phyloP scores from a whole-genome alignment of 495 filamentous ascomycete species.

The Penicillium pulvis region DNA sequence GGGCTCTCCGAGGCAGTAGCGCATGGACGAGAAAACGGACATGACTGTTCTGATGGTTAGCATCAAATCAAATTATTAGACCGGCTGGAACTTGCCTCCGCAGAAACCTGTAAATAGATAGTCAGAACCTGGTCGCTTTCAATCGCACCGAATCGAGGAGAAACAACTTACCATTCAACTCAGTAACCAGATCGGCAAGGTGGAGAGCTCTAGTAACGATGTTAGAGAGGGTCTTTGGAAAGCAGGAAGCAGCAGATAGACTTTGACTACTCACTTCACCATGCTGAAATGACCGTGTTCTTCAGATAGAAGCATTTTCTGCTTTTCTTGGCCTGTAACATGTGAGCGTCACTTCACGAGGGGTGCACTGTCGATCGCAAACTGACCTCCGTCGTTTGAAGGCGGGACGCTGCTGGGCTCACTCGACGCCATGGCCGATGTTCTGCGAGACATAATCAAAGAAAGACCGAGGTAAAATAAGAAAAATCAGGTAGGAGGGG shows the following conservation, averaged over 20 bases:
- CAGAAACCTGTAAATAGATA: constrained; percentile 48
- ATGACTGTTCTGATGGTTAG: constrained; percentile 59
- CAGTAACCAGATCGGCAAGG: constrained; percentile 92
- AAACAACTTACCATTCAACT: constrained; percentile 76
- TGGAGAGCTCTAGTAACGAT: constrained; percentile 69
- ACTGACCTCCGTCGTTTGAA: constrained; percentile 45
- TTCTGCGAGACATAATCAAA: constrained; percentile 51
- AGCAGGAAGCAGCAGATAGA: constrained; percentile 2
- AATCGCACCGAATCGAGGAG: background rate
- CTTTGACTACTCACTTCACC: constrained; percentile 54
- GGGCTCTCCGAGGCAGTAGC: constrained; percentile 83
- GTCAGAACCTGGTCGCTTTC: constrained; percentile 16
- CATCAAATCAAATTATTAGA: constrained; percentile 5
- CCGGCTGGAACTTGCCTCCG: constrained; percentile 44
- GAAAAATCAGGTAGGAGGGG: background rate
- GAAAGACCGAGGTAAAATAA: constrained; percentile 8
- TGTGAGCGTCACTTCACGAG: constrained; percentile 23
- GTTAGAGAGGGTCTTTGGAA: constrained; percentile 20
- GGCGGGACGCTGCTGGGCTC: constrained; percentile 38
- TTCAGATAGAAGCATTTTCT: constrained; percentile 76
- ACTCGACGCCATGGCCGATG: constrained; percentile 43
- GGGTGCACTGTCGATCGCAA: constrained; percentile 14
- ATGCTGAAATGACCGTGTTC: constrained; percentile 80
- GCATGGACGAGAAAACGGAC: constrained; percentile 94
- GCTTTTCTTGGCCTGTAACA: constrained; percentile 71